Conservation (phyloP, 225 moss, liverwort and hornwort genomes). For the Bryum argenteum region DNA sequence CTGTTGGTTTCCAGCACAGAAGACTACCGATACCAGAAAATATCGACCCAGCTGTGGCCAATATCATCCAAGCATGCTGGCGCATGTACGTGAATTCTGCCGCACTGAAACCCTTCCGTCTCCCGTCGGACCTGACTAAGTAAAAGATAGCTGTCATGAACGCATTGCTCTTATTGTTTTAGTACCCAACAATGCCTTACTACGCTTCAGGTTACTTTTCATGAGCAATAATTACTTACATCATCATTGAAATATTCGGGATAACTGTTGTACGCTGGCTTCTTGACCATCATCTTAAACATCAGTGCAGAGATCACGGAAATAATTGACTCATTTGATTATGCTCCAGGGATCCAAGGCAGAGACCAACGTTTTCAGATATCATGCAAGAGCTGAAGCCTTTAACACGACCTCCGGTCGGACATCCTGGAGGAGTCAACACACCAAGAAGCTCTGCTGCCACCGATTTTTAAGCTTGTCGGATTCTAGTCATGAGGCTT, state of each 20-base stretch:
- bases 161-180: background rate
- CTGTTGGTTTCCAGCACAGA: slow-evolving; percentile 94
- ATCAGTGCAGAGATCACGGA: background rate
- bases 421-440: slow-evolving; percentile 40
- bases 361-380: slow-evolving; percentile 59
- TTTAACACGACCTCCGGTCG: slow-evolving; percentile 52
- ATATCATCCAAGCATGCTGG: slow-evolving; percentile 93
- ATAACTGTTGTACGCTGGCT: background rate
- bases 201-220: background rate
- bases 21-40: slow-evolving; percentile 75
- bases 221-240: background rate
- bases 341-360: slow-evolving; percentile 57
- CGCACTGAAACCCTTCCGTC: background rate
- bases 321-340: background rate
- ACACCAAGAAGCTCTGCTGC: slow-evolving; percentile 27
- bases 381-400: slow-evolving; percentile 68
- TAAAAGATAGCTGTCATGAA: background rate
- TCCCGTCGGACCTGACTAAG: too few species aligned
- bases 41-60: slow-evolving; percentile 62
- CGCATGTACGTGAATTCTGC: slow-evolving; percentile 64
- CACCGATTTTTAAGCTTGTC: slow-evolving; percentile 27
- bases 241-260: background rate
- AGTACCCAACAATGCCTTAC: too few species aligned
- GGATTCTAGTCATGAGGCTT: slow-evolving; percentile 15
- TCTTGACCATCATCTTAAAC: background rate